Conservation (phyloP, 2,329 filamentous ascomycete species). For the Plenodomus lindquistii region DNA sequence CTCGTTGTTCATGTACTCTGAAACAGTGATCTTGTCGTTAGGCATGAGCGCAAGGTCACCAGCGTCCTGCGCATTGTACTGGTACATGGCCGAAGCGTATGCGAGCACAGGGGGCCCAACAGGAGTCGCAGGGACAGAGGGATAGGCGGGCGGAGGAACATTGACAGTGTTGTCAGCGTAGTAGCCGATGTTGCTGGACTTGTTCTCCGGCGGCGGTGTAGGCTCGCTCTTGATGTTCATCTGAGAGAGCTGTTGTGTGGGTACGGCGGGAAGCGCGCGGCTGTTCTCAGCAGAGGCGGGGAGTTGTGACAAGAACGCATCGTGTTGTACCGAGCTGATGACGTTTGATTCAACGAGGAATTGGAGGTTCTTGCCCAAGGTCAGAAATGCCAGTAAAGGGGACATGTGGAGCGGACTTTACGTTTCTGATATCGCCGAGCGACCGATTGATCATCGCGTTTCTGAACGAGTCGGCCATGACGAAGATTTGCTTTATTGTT, state of each 20-base stretch:
- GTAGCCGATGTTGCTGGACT: constrained; percentile 48
- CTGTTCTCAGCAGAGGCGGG: constrained; percentile 70
- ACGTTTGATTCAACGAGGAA: constrained; percentile 81
- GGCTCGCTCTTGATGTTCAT: constrained; percentile 37
- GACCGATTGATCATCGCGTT: constrained; percentile 77
- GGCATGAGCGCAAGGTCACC: constrained; percentile 81
- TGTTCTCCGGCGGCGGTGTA: constrained; percentile 38
- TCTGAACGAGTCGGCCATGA: constrained; percentile 51
- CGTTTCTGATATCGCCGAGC: constrained; percentile 83
- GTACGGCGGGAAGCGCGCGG: constrained; percentile 32
- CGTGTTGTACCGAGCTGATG: constrained; percentile 75
- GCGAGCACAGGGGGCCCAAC: constrained; percentile 63
- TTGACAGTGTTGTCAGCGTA: constrained; percentile 45
- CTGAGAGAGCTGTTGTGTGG: constrained; percentile 37
- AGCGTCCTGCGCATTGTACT: constrained; percentile 76
- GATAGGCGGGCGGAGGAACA: constrained; percentile 51
- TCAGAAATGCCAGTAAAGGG: constrained; percentile 14
- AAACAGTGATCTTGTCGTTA: constrained; percentile 78
- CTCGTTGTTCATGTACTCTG: constrained; percentile 93
- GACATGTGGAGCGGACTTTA: constrained; percentile 48
- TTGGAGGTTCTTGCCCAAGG: constrained; percentile 78
- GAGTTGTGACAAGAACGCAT: constrained; percentile 73
- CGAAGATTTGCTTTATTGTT: constrained; percentile 1
- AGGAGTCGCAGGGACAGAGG: constrained; percentile 53
- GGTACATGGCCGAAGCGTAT: constrained; percentile 80